phyloP scores from a whole-genome alignment of 768 basidiomycete species.

The Amanita jacksonii region DNA sequence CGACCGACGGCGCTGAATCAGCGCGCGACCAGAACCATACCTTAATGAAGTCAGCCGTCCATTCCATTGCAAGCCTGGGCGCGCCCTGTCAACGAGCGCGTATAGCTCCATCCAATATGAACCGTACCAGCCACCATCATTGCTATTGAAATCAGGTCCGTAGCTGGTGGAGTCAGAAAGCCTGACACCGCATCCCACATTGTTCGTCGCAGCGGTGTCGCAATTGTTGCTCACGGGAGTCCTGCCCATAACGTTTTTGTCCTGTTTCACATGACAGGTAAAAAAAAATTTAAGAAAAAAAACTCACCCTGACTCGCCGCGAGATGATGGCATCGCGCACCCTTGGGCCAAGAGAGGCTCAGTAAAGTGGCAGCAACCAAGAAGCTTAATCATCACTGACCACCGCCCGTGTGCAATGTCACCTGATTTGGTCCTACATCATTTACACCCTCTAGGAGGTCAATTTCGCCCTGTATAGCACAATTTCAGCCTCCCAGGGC shows the following conservation, averaged over 20 bases:
- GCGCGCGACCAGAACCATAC: constrained; percentile 64
- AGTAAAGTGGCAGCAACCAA: neutral
- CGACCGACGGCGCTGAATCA: constrained; percentile 32
- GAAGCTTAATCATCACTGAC: constrained; percentile 17
- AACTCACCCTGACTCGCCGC: constrained; percentile 39
- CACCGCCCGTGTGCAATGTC: constrained; percentile 46
- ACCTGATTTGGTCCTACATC: constrained; percentile 39
- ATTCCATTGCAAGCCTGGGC: constrained; percentile 52
- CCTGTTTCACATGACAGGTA: neutral
- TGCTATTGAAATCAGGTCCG: constrained; percentile 47
- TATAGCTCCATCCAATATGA: neutral
- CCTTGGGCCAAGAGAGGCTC: constrained; percentile 19
- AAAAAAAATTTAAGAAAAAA: no score
- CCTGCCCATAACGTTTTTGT: constrained; percentile 17
- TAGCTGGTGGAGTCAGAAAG: constrained; percentile 34
- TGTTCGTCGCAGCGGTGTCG: constrained; percentile 34
- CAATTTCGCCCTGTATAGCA: constrained; percentile 34
- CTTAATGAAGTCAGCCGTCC: constrained; percentile 47
- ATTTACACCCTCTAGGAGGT: constrained; percentile 53
- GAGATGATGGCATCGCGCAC: constrained; percentile 43
- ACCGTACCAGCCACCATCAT: constrained; percentile 55
- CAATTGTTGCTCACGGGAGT: constrained; percentile 36
- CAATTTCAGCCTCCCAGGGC: neutral
- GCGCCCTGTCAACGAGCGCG: neutral
- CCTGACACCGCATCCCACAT: constrained; percentile 49